phyloP scores from a whole-genome alignment of 2,329 filamentous ascomycete genomes.

The Leptographium lundbergii region DNA sequence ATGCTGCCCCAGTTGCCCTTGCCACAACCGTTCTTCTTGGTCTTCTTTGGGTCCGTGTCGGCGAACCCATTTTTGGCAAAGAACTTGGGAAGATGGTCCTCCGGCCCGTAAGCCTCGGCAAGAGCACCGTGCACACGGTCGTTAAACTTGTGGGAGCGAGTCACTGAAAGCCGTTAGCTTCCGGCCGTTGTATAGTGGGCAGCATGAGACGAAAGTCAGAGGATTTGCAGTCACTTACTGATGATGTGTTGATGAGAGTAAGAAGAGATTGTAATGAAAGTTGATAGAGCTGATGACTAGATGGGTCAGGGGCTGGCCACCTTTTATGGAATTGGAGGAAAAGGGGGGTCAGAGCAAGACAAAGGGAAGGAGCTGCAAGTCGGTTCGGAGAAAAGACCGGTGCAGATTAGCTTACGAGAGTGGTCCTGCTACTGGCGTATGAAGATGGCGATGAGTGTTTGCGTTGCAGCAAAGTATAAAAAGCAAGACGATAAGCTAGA shows the following conservation, averaged over 20 bases:
- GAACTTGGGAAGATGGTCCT: conserved; percentile 76
- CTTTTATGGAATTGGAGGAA: background rate
- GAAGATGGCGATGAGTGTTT: background rate
- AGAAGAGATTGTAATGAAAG: no score
- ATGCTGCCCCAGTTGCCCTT: conserved; percentile 86
- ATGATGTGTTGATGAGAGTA: background rate
- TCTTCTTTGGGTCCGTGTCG: conserved; percentile 78
- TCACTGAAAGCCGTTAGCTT: conserved; percentile 49
- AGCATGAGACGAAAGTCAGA: no score
- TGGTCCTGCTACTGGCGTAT: background rate
- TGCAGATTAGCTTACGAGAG: background rate
- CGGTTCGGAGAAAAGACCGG: background rate
- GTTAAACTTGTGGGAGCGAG: conserved; percentile 91
- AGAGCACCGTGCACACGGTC: conserved; percentile 79
- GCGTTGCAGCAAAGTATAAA: background rate
- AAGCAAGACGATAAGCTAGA: background rate
- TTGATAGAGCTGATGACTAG: background rate
- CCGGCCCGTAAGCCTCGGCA: conserved; percentile 50
- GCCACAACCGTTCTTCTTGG: conserved; percentile 91
- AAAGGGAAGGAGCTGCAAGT: background rate
- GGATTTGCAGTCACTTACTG: background rate
- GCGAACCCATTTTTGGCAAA: conserved; percentile 79
- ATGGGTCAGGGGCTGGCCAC: background rate
- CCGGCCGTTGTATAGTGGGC: no score
- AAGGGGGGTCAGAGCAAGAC: background rate